These are phyloP conservation scores for Aspergillus avenaceus DNA, from an alignment of 495 filamentous ascomycete species.

Conservation along the genomic window DNA sequence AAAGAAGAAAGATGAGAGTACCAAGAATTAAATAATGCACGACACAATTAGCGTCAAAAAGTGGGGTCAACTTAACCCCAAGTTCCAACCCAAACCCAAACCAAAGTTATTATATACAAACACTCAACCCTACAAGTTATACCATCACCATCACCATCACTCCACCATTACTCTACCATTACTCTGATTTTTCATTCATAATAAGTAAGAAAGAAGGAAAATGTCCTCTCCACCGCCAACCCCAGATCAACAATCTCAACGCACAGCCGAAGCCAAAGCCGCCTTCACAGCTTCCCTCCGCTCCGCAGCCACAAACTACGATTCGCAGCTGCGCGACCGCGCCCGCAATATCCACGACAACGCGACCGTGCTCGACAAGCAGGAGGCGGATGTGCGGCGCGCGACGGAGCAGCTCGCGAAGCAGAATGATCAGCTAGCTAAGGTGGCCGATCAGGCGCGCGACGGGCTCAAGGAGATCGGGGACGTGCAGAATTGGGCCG, in stretches of 20 bases:
- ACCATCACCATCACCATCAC: slow-evolving; percentile 1
- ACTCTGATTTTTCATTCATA: slow-evolving; percentile 15
- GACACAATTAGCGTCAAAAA: too few species aligned
- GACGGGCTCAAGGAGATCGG: slow-evolving; percentile 86
- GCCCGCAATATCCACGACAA: slow-evolving; percentile 75
- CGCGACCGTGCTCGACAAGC: slow-evolving; percentile 60
- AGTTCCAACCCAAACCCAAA: neutral
- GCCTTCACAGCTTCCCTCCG: slow-evolving; percentile 75
- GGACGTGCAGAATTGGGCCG: slow-evolving; percentile 97
- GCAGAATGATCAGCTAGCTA: slow-evolving; percentile 68
- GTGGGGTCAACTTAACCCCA: too few species aligned
- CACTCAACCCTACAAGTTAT: neutral
- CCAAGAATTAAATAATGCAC: too few species aligned
- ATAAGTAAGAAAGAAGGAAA: slow-evolving; percentile 10
- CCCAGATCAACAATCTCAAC: slow-evolving; percentile 16
- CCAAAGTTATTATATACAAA: too few species aligned
- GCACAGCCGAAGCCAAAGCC: slow-evolving; percentile 62
- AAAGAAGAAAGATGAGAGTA: too few species aligned
- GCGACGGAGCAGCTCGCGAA: slow-evolving; percentile 62
- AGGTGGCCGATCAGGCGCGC: slow-evolving; percentile 62
- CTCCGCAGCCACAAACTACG: slow-evolving; percentile 65
- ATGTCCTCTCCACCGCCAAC: slow-evolving; percentile 5
- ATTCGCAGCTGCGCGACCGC: slow-evolving; percentile 66
- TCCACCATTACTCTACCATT: slow-evolving; percentile 1
- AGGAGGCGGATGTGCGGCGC: slow-evolving; percentile 65